phyloP scores from a whole-genome alignment of 345 rosid genomes.

The Acer negundo region DNA sequence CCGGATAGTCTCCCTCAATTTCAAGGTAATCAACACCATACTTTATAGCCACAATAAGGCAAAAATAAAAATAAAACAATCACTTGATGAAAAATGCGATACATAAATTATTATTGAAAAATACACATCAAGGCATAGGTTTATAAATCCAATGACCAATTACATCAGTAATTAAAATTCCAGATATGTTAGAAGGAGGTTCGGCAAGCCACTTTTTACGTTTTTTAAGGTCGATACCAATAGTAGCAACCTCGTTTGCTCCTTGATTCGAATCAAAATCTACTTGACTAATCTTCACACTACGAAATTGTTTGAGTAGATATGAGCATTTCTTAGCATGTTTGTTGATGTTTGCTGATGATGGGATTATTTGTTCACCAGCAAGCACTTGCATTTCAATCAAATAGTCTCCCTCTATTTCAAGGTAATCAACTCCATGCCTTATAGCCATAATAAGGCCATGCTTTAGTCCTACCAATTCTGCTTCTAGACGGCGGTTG shows the following conservation, averaged over 20 bases:
- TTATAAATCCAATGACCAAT: not conserved
- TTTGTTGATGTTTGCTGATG: not conserved
- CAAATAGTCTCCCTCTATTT: not conserved
- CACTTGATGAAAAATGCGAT: not conserved
- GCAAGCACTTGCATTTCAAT: not conserved
- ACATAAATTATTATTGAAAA: not conserved
- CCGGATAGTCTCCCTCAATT: not conserved
- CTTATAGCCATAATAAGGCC: not conserved
- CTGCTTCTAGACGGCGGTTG: not conserved
- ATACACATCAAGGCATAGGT: not conserved
- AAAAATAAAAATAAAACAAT: no score
- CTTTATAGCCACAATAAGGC: not conserved
- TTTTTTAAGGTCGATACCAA: not conserved
- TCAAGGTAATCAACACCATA: not conserved
- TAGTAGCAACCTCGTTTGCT: not conserved
- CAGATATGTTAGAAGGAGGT: not conserved
- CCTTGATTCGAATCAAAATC: not conserved
- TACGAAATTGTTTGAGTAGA: not conserved
- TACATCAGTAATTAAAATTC: slow-evolving; percentile 1
- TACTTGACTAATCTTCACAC: not conserved
- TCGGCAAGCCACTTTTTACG: not conserved
- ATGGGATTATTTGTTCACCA: not conserved
- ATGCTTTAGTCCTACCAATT: not conserved
- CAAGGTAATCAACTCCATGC: not conserved
- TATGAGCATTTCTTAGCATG: not conserved